phyloP scores from a whole-genome alignment of 2,329 filamentous ascomycete genomes.

The Mycosphaerella sp. region DNA sequence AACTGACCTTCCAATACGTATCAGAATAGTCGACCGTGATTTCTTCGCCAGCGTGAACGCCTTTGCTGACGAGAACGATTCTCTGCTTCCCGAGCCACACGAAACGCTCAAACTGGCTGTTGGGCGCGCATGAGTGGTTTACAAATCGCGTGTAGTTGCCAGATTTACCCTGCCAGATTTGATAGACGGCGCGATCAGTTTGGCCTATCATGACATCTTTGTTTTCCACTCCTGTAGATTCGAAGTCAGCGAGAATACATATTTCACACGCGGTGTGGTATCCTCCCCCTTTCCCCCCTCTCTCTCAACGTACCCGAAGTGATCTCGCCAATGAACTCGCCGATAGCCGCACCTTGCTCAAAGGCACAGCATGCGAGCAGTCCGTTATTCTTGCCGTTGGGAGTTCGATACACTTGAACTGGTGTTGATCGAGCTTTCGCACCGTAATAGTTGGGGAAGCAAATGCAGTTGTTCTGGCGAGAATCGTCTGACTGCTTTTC shows the following conservation, averaged over 20 bases:
- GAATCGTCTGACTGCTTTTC: conserved; percentile 48
- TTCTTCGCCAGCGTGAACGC: conserved; percentile 49
- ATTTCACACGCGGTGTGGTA: neutral
- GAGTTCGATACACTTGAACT: conserved; percentile 50
- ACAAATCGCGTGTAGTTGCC: conserved; percentile 56
- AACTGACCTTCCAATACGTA: conserved; percentile 47
- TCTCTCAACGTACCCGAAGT: conserved; percentile 37
- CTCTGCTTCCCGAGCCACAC: conserved; percentile 52
- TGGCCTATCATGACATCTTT: conserved; percentile 50
- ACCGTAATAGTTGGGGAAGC: conserved; percentile 51
- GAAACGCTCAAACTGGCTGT: conserved; percentile 53
- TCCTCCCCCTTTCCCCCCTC: too few species aligned
- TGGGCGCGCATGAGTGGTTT: conserved; percentile 54
- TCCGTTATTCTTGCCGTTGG: conserved; percentile 51
- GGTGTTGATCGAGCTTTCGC: conserved; percentile 38
- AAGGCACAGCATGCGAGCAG: conserved; percentile 45
- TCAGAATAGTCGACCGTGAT: conserved; percentile 55
- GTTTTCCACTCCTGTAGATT: conserved; percentile 37
- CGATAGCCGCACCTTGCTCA: conserved; percentile 48
- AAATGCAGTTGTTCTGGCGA: conserved; percentile 46
- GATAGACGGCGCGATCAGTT: conserved; percentile 44
- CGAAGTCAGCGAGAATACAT: neutral
- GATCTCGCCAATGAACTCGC: conserved; percentile 52
- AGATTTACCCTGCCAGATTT: conserved; percentile 53
- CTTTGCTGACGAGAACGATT: conserved; percentile 52